Conservation (phyloP, 768 basidiomycete genomes). For the Coprinopsis marcescibilis region DNA sequence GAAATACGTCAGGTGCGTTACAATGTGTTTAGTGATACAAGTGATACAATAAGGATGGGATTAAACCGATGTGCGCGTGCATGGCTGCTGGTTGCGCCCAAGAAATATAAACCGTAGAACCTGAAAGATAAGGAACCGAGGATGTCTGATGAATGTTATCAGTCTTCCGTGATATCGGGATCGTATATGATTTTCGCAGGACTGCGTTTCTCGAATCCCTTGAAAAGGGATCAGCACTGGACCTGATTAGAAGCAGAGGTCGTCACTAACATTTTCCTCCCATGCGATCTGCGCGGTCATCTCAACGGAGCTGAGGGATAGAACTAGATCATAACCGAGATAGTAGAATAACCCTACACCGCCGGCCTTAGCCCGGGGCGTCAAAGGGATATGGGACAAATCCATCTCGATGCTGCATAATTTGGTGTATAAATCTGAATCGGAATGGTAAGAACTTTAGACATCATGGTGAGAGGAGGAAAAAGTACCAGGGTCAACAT, state of each 20-base stretch:
- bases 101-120: too few species aligned
- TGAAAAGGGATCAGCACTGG: background rate
- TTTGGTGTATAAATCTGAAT: conserved; percentile 16
- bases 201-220: conserved; percentile 11
- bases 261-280: conserved; percentile 39
- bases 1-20: too few species aligned
- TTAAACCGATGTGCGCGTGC: too few species aligned
- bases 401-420: conserved; percentile 20
- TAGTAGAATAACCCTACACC: conserved; percentile 22
- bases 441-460: background rate
- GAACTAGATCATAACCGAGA: conserved; percentile 36
- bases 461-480: background rate
- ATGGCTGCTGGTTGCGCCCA: too few species aligned
- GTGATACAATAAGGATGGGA: too few species aligned
- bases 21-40: too few species aligned
- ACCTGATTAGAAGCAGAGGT: background rate
- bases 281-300: conserved; percentile 48
- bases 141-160: too few species aligned
- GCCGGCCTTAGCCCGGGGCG: conserved; percentile 3
- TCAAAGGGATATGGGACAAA: conserved; percentile 10
- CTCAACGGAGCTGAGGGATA: conserved; percentile 51
- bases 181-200: conserved; percentile 12
- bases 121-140: too few species aligned
- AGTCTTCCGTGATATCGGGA: conserved; percentile 10
- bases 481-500: conserved; percentile 17